Base-by-base conservation (phyloP, 768 basidiomycete genomes). In the Boletus edulis region DNA sequence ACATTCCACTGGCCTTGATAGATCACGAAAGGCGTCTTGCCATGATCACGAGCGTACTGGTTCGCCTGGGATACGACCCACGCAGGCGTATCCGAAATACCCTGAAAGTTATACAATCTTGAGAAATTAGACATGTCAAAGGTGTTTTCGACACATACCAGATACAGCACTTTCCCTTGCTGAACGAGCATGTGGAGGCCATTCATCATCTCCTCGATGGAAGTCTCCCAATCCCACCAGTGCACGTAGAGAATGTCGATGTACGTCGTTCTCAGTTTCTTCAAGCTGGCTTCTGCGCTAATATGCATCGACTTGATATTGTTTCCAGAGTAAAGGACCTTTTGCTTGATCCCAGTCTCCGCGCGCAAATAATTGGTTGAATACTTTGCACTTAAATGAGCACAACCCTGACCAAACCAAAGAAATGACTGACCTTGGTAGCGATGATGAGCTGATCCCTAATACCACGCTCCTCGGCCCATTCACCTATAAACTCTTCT, bases 21-120 rank as follows among this genome's bases (percentile, higher is more conserved):
- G 39, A 80, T 65, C 38, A 70, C 72, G 55, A 80, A 80, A 8
- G 75, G 77, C 6, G 78, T 76, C 49, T 78, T 65, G 0, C 72
- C 80, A 41, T 82, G 76, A 31, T 73, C 69, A 1, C 76, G 69
- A 13, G 81, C 80, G 49, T 80, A 83, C 49, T 76, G 73, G 61
- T 84, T 82, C 5, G 77, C 78, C 49, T 72, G 69, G 6, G 76
- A 51, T 9, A 81, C 79, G 2, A 81, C 59, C 79, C 80, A 82
- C 0, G 80, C 79, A 0, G 79, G 79, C 1, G 74, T 66, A 46
- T 80, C 73, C 14, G 73, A 74, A 24, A 73, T 58, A 2, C 76
- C 76, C 75, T 76, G 24, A 1, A 29, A 39, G 11, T 34, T 8
- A 17, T 17, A 41, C 18, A 20, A 14, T 20, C 63, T 13, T 37